phyloP scores from a whole-genome alignment of 306 rosid genomes.

The Cajanus cajan region DNA sequence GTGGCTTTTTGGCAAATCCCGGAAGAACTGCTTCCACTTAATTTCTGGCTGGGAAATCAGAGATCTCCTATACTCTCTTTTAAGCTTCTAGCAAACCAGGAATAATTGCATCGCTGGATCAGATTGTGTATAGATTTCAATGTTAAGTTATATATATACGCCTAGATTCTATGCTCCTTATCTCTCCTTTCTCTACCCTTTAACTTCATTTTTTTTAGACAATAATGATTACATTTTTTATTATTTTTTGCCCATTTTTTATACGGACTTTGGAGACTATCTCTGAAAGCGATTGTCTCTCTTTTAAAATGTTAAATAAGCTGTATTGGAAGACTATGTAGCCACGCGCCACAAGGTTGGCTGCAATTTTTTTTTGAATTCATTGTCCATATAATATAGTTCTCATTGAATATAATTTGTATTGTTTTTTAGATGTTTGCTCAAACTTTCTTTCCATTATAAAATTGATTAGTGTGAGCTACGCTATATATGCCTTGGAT shows the following conservation, averaged over 20 bases:
- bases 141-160: slow-evolving; percentile 53
- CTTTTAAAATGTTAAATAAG: slow-evolving; percentile 43
- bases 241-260: slow-evolving; percentile 26
- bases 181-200: slow-evolving; percentile 37
- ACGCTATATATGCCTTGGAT: slow-evolving; percentile 12
- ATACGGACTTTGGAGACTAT: slow-evolving; percentile 52
- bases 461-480: slow-evolving; percentile 27
- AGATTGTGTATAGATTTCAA: slow-evolving; percentile 82
- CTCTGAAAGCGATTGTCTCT: slow-evolving; percentile 81
- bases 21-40: slow-evolving; percentile 25
- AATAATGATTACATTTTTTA: slow-evolving; percentile 32
- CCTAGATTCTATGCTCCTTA: slow-evolving; percentile 80
- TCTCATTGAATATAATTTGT: slow-evolving; percentile 25
- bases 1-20: slow-evolving; percentile 50
- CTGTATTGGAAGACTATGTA: slow-evolving; percentile 20
- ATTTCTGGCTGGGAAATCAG: slow-evolving; percentile 48
- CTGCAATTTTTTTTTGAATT: slow-evolving; percentile 6
- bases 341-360: slow-evolving; percentile 51
- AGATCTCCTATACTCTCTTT: slow-evolving; percentile 61
- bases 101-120: slow-evolving; percentile 99
- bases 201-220: slow-evolving; percentile 39
- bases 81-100: slow-evolving; percentile 49
- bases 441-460: slow-evolving; percentile 39
- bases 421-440: slow-evolving; percentile 28
- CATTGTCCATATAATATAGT: slow-evolving; percentile 16